A percentile compares a stretch with the other conserved stretches of the same genome.
These are phyloP conservation scores for Fusarium chaquense DNA, from an alignment of 2,329 filamentous ascomycete genomes.

Conservation along the genomic window DNA sequence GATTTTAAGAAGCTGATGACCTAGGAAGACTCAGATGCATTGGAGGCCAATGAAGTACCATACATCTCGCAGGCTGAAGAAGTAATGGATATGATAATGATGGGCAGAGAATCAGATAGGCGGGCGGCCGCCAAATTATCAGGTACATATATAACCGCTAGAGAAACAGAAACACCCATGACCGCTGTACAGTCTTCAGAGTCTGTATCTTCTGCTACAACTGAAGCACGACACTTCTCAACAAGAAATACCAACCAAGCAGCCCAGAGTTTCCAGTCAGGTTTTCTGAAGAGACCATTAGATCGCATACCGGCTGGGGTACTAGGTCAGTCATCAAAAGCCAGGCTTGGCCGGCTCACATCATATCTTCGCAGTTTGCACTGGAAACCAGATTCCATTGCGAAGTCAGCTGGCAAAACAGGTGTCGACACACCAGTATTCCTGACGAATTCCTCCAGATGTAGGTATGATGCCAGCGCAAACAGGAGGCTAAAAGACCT, in stretches of 20 bases:
- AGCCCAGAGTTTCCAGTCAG: not conserved
- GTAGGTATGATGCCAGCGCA: too few relatives aligned
- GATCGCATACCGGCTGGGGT: not conserved
- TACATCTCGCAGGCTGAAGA: too few relatives aligned
- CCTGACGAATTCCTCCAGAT: not conserved
- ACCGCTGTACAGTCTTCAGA: not conserved
- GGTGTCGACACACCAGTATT: not conserved
- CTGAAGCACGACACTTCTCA: too few relatives aligned
- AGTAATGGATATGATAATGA: too few relatives aligned
- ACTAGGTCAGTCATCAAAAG: not conserved
- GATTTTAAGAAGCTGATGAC: too few relatives aligned
- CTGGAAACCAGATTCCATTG: not conserved
- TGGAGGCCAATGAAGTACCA: too few relatives aligned
- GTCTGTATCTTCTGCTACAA: not conserved
- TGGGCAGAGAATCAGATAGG: too few relatives aligned
- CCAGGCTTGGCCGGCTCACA: not conserved
- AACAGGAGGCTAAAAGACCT: not conserved
- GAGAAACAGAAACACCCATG: not conserved
- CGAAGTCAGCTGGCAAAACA: not conserved
- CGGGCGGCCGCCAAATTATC: too few relatives aligned
- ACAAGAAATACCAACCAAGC: too few relatives aligned
- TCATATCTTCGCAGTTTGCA: not conserved
- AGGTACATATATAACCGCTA: too few relatives aligned
- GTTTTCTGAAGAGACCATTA: not conserved
- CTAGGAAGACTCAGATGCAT: too few relatives aligned